Evolutionary conservation across 768 basidiomycete genomes (phyloP), one percentile per base, ranked within the genome.

Genomic region (Rhizopogon roseolus): DNA sequence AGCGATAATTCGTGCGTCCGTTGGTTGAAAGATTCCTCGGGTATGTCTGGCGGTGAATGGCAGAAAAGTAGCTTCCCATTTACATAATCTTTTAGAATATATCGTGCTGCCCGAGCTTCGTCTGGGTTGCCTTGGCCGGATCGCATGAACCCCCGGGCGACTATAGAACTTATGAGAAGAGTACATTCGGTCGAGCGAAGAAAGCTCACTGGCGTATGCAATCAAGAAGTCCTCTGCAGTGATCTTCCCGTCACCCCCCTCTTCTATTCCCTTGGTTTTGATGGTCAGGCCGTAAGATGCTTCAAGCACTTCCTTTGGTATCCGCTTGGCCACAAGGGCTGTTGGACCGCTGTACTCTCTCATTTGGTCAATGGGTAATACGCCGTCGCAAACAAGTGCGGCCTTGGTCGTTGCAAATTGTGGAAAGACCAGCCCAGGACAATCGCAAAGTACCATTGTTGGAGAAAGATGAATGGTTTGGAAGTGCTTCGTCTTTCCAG

Each of bases 401-500:
- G 96, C 97, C 67, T 92, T 93, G 3, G 94, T 98, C 27, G 91
- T 94, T 2, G 97, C 91, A 70, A 98, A 99, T 64, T 99, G 97
- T 6, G 97, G 97, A 65, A 98, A 98, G 37, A 99, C 97, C 36
- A 98, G 75, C 65, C 97, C 97, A 16, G 97, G 97, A 73, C 97
- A 99, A 72, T 99, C 97, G 61, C 95, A 98, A 17, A 99, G 81
- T 43, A 87, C 76, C 40, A 98, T 87, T 3, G 83, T 76, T 16
- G 88, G 82, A 10, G 93, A 94, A n/a, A 99, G 80, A 63, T 93
- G 84, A 61, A 98, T 94, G 0, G 97, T 98, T 70, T 99, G 97
- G 73, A 98, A 98, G 71, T 99, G 96, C 66, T 99, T 99, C 13
- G 97, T 99, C 73, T 98, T 91, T 57, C 97, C 97, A 0, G 97